Conservation (phyloP, 2,329 filamentous ascomycete genomes). For the Aspergillus tubingensis region DNA sequence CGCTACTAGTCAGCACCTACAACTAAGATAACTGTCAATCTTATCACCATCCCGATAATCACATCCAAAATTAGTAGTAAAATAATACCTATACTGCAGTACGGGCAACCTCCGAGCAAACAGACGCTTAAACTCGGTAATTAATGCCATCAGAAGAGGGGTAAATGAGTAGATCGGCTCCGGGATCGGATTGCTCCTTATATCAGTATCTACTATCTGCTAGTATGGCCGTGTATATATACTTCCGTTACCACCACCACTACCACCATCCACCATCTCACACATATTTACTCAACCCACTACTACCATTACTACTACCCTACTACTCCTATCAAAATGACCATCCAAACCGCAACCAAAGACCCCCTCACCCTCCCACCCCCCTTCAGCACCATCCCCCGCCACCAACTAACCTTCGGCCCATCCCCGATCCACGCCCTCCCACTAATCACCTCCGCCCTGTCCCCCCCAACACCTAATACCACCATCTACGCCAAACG, state of each 20-base stretch:
- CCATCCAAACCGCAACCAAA: neutral
- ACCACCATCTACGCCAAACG: constrained; percentile 67
- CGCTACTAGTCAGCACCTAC: neutral
- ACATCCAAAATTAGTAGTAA: neutral
- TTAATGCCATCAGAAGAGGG: neutral
- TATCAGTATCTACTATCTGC: neutral
- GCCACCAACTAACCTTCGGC: constrained; percentile 63
- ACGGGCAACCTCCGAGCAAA: constrained; percentile 1
- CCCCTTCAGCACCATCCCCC: constrained; percentile 65
- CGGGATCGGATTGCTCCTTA: neutral
- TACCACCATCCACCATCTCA: too few species aligned
- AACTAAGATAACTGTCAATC: neutral
- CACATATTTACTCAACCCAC: too few species aligned
- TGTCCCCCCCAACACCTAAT: constrained; percentile 45
- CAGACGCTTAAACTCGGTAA: neutral
- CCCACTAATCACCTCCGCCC: constrained; percentile 63
- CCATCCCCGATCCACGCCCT: constrained; percentile 69
- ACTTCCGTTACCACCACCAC: too few species aligned
- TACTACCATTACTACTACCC: neutral
- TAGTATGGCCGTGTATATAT: neutral
- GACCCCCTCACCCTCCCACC: constrained; percentile 51
- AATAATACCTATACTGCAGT: too few species aligned
- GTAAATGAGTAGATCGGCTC: neutral
- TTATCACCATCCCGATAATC: neutral
- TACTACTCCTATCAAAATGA: neutral